These are phyloP conservation scores for Eucalyptus lansdowneana DNA, from an alignment of 345 rosid species.

Conservation along the genomic window DNA sequence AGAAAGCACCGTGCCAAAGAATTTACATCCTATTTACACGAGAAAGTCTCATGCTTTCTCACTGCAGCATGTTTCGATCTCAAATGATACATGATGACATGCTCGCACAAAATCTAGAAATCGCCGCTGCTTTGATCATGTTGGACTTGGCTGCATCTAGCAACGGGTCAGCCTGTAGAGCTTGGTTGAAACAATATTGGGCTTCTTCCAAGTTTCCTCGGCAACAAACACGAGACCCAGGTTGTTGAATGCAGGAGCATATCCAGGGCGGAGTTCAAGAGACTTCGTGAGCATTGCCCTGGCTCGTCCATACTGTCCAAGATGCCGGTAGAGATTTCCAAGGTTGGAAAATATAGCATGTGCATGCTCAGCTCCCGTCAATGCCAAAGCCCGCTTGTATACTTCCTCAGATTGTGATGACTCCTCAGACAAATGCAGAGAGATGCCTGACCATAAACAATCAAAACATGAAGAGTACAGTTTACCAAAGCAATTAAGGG, in stretches of 20 bases:
- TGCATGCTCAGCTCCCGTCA: slow-evolving; percentile 47
- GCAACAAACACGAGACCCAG: slow-evolving; percentile 90
- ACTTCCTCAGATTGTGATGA: slow-evolving; percentile 52
- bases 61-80: not conserved
- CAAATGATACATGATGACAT: not conserved
- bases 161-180: slow-evolving; percentile 66
- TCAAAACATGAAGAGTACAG: not conserved
- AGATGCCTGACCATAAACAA: slow-evolving; percentile 32
- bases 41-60: not conserved
- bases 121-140: slow-evolving; percentile 7
- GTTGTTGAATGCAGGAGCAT: slow-evolving; percentile 95
- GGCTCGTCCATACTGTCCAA: slow-evolving; percentile 66
- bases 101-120: not conserved
- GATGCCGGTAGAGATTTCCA: slow-evolving; percentile 82
- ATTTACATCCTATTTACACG: not conserved
- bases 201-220: slow-evolving; percentile 84
- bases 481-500: not conserved
- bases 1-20: not conserved
- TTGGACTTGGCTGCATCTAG: slow-evolving; percentile 96
- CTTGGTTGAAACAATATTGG: slow-evolving; percentile 62
- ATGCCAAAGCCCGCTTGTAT: slow-evolving; percentile 54
- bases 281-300: slow-evolving; percentile 85
- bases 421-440: slow-evolving; percentile 71
- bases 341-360: slow-evolving; percentile 77
- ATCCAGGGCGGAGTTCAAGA: slow-evolving; percentile 75